These are phyloP conservation scores for Zymoseptoria pseudotritici DNA, from an alignment of 2,329 filamentous ascomycete species.

Conservation along the genomic window DNA sequence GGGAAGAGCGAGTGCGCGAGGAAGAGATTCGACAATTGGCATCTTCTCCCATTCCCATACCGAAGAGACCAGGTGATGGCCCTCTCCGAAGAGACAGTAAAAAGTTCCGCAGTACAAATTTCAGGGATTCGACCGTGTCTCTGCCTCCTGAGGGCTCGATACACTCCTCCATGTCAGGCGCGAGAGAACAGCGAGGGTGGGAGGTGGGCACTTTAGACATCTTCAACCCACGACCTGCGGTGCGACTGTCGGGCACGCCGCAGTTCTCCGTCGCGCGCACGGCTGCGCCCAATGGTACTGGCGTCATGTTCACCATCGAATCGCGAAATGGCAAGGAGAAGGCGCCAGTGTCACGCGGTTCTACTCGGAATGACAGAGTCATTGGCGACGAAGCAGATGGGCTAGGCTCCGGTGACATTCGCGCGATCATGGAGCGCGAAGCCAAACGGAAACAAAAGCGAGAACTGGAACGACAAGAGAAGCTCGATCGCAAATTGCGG, in stretches of 20 bases:
- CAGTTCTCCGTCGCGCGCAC: conserved; percentile 43
- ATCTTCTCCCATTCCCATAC: conserved; percentile 57
- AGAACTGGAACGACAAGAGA: conserved; percentile 59
- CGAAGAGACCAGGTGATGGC: conserved; percentile 40
- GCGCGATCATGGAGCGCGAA: conserved; percentile 87
- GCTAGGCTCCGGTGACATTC: conserved; percentile 72
- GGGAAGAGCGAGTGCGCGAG: conserved; percentile 69
- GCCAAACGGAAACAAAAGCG: conserved; percentile 71
- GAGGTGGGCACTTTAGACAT: conserved; percentile 66
- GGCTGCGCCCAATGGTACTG: conserved; percentile 13
- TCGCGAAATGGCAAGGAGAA: conserved; percentile 7
- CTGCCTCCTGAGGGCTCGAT: conserved; percentile 67
- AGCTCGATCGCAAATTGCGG: conserved; percentile 56
- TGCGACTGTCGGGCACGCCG: conserved; percentile 64
- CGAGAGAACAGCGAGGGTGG: conserved; percentile 68
- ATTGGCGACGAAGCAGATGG: conserved; percentile 71
- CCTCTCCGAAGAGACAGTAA: conserved; percentile 57
- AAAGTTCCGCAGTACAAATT: conserved; percentile 54
- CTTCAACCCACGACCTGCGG: conserved; percentile 76
- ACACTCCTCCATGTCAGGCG: conserved; percentile 66
- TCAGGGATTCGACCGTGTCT: conserved; percentile 58
- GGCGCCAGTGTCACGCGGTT: conserved; percentile 19
- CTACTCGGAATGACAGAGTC: conserved; percentile 47
- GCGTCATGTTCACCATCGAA: conserved; percentile 17
- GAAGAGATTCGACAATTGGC: conserved; percentile 79